Conservation (phyloP, 306 rosid species). For the Rosa persica region DNA sequence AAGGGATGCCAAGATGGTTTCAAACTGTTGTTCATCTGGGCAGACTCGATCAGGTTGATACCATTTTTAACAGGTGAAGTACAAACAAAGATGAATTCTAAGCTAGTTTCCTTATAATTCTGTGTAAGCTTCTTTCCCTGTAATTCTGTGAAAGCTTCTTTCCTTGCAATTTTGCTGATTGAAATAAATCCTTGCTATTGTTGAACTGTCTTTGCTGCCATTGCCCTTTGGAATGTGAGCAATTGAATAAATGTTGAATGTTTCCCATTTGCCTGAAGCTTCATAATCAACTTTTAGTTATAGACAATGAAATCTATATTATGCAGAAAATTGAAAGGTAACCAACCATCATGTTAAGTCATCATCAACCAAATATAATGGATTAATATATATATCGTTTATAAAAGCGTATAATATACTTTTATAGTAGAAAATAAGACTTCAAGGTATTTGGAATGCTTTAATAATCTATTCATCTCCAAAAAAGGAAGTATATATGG, state of each 20-base stretch:
- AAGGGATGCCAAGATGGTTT: constrained; percentile 48
- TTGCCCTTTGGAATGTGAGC: constrained; percentile 15
- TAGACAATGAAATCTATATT: background rate
- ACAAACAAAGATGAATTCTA: background rate
- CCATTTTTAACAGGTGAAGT: constrained; percentile 11
- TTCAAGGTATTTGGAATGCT: too few species aligned
- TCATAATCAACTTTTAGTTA: background rate
- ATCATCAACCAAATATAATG: background rate
- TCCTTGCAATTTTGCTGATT: background rate
- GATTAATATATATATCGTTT: background rate
- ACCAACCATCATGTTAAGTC: background rate
- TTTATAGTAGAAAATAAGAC: too few species aligned
- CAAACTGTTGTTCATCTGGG: constrained; percentile 49
- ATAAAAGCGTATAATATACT: background rate
- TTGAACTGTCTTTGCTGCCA: constrained; percentile 28
- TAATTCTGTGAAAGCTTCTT: too few species aligned
- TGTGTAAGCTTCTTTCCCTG: too few species aligned
- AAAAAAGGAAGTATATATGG: too few species aligned
- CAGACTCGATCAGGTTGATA: constrained; percentile 28
- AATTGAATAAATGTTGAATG: constrained; percentile 10
- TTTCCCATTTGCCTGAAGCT: background rate
- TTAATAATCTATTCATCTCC: too few species aligned
- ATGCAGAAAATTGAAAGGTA: background rate
- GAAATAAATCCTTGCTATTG: background rate
- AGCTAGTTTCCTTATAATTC: background rate